Percentiles rank a stretch among this genome's conserved stretches.
These are phyloP conservation scores for Vitis cinerea DNA, from an alignment of 164 flowering plant species.

Conservation along the genomic window DNA sequence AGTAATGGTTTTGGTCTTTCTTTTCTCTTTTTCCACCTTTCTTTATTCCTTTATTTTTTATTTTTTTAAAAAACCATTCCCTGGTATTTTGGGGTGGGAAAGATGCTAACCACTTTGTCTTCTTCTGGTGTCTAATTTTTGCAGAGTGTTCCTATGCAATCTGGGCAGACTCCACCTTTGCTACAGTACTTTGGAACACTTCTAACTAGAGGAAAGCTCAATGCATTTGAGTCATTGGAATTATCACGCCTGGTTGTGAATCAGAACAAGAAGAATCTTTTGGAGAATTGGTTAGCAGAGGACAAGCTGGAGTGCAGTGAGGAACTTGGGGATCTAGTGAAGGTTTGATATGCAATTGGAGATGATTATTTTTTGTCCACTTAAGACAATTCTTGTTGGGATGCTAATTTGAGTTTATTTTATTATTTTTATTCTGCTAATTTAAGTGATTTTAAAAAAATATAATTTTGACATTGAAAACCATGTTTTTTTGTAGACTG, in stretches of 20 bases:
- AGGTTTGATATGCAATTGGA: constrained; percentile 50
- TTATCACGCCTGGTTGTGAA: constrained; percentile 98
- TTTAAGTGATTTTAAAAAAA: not conserved
- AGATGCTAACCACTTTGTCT: not conserved
- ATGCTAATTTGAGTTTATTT: constrained; percentile 1
- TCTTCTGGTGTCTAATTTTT: constrained; percentile 12
- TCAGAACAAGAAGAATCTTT: constrained; percentile 92
- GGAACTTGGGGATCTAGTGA: constrained; percentile 99
- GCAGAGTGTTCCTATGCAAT: constrained; percentile 99
- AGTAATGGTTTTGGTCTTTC: not conserved
- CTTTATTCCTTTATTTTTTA: too few species aligned
- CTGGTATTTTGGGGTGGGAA: not conserved
- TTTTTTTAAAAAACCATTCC: not conserved
- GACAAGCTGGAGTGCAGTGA: constrained; percentile 98
- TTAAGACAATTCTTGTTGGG: too few species aligned
- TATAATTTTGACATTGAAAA: constrained; percentile 8
- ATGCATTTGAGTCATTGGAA: constrained; percentile 95
- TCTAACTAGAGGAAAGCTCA: constrained; percentile 91
- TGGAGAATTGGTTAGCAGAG: constrained; percentile 99
- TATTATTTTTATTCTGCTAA: not conserved
- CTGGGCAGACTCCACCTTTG: constrained; percentile 97
- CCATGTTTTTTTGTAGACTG: constrained; percentile 59
- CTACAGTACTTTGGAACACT: constrained; percentile 98
- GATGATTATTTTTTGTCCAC: not conserved
- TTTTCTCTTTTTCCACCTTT: too few species aligned